phyloP scores from a whole-genome alignment of 768 basidiomycete genomes.

The Russula lepida region DNA sequence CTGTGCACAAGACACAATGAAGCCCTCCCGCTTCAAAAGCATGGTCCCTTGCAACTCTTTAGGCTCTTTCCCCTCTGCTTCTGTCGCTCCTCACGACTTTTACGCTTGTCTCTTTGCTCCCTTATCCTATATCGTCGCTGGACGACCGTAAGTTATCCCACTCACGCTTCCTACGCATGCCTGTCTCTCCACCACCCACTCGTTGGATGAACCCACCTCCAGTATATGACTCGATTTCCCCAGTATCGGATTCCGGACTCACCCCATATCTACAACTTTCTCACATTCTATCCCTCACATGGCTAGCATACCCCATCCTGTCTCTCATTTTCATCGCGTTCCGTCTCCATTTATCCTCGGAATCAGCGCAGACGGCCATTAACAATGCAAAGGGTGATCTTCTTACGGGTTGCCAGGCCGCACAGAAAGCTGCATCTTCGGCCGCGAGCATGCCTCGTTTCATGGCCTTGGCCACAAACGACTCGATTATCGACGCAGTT shows the following conservation, averaged over 20 bases:
- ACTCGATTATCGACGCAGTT: slow-evolving; percentile 67
- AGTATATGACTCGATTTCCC: slow-evolving; percentile 41
- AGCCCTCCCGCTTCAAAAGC: slow-evolving; percentile 12
- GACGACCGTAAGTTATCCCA: slow-evolving; percentile 14
- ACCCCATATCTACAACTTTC: slow-evolving; percentile 78
- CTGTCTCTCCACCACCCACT: slow-evolving; percentile 24
- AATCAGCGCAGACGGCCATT: slow-evolving; percentile 58
- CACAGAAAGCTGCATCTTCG: slow-evolving; percentile 72
- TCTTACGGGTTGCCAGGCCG: slow-evolving; percentile 78
- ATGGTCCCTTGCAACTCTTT: background rate
- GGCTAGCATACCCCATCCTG: slow-evolving; percentile 87
- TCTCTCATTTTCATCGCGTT: slow-evolving; percentile 86
- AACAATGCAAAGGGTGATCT: slow-evolving; percentile 64
- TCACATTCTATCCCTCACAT: slow-evolving; percentile 77
- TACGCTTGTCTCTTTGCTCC: background rate
- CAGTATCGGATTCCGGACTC: slow-evolving; percentile 33
- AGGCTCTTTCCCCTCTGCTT: slow-evolving; percentile 5
- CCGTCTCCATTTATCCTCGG: slow-evolving; percentile 66
- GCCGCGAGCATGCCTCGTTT: slow-evolving; percentile 85
- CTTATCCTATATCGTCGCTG: slow-evolving; percentile 17
- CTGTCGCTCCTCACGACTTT: slow-evolving; percentile 11
- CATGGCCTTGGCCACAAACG: slow-evolving; percentile 77
- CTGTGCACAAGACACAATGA: slow-evolving; percentile 15
- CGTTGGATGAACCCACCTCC: slow-evolving; percentile 40
- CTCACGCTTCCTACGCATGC: slow-evolving; percentile 17